Evolutionary conservation across 352 stramenopile species (phyloP).

Genomic region (Plasmopara halstedii): DNA sequence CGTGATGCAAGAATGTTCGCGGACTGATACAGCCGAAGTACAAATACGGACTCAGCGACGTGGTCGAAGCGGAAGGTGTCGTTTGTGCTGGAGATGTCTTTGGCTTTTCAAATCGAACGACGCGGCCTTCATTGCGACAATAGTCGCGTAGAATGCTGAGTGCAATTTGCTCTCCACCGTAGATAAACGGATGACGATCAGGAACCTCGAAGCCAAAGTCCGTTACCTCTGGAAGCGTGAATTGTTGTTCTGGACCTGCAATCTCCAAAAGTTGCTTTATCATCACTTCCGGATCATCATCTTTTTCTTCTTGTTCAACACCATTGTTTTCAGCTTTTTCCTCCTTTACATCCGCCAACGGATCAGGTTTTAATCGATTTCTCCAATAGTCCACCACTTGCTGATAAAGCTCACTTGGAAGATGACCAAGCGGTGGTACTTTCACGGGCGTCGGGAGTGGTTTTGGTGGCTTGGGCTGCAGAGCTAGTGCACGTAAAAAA

Average conservation of each 20-base stretch:
- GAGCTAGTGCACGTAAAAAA: constrained; percentile 48
- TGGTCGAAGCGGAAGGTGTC: constrained; percentile 88
- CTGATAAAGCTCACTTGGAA: constrained; percentile 53
- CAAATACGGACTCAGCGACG: constrained; percentile 92
- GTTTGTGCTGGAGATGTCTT: constrained; percentile 92
- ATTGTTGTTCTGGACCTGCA: constrained; percentile 49
- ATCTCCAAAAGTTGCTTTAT: constrained; percentile 30
- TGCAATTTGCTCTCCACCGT: constrained; percentile 61
- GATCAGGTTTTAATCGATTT: constrained; percentile 13
- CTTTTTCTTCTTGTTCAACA: constrained; percentile 14
- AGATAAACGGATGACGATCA: constrained; percentile 61
- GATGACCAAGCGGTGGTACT: constrained; percentile 25
- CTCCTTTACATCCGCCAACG: constrained; percentile 6
- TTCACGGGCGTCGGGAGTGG: constrained; percentile 43
- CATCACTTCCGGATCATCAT: constrained; percentile 12
- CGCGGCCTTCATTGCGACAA: constrained; percentile 73
- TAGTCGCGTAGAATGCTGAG: constrained; percentile 60
- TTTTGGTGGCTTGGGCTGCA: constrained; percentile 40
- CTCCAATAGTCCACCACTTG: constrained; percentile 53
- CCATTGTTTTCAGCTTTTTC: constrained; percentile 16
- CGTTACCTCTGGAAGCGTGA: constrained; percentile 51
- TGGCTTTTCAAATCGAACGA: constrained; percentile 95
- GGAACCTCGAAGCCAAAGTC: constrained; percentile 58
- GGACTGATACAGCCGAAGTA: constrained; percentile 91
- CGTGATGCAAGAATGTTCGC: constrained; percentile 86